Percentiles rank a stretch among this genome's conserved stretches.
These are phyloP conservation scores for Phytophthora melonis DNA, from an alignment of 352 stramenopile genomes.

Conservation along the genomic window DNA sequence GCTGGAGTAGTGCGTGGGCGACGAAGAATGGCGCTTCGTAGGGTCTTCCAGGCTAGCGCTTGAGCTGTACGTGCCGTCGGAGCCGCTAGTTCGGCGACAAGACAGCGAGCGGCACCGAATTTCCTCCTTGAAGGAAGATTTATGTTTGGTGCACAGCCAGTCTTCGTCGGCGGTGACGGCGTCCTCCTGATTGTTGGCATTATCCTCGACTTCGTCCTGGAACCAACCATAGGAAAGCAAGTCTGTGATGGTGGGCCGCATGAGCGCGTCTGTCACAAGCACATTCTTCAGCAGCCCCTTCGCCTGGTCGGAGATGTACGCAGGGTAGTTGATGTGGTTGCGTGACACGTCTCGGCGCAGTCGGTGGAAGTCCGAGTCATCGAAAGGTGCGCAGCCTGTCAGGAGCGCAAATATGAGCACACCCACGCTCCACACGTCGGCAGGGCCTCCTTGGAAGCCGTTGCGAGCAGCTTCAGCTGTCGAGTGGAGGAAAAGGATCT, in stretches of 20 bases:
- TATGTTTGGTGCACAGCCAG: slow-evolving; percentile 32
- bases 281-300: slow-evolving; percentile 76
- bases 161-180: slow-evolving; percentile 12
- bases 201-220: slow-evolving; percentile 21
- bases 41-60: slow-evolving; percentile 68
- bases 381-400: slow-evolving; percentile 82
- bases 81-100: slow-evolving; percentile 48
- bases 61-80: slow-evolving; percentile 65
- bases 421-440: slow-evolving; percentile 82
- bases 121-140: slow-evolving; percentile 19
- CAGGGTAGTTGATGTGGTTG: slow-evolving; percentile 75
- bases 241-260: slow-evolving; percentile 69
- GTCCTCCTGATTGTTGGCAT: slow-evolving; percentile 26
- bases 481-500: slow-evolving; percentile 74
- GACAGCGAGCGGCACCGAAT: slow-evolving; percentile 54
- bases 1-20: slow-evolving; percentile 27
- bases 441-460: slow-evolving; percentile 68
- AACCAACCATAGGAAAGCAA: slow-evolving; percentile 75
- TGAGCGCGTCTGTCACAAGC: slow-evolving; percentile 65
- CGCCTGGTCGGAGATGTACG: slow-evolving; percentile 65
- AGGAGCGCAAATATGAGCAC: slow-evolving; percentile 87
- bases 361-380: slow-evolving; percentile 76
- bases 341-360: slow-evolving; percentile 75
- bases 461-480: slow-evolving; percentile 28
- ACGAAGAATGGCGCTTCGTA: slow-evolving; percentile 33